These are phyloP conservation scores for Fusarium kyushuense DNA, from an alignment of 2,329 filamentous ascomycete genomes.

Conservation along the genomic window DNA sequence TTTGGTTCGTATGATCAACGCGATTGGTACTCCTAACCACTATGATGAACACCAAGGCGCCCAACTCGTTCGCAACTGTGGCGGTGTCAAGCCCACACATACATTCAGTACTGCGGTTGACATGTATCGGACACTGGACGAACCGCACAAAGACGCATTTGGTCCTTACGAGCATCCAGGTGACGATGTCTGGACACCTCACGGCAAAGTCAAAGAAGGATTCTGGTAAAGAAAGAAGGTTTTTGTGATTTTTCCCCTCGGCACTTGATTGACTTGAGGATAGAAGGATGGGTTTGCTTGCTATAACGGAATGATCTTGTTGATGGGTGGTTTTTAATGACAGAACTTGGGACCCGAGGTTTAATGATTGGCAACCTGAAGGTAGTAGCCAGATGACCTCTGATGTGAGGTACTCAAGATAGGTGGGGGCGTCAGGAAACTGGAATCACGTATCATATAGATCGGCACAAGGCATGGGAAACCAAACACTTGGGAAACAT, in stretches of 20 bases:
- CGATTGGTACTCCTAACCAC: conserved; percentile 11
- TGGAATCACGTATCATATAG: too few species aligned
- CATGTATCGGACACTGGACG: neutral
- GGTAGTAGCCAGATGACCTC: neutral
- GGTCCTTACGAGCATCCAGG: neutral
- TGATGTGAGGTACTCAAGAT: neutral
- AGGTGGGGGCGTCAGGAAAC: neutral
- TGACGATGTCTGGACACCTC: neutral
- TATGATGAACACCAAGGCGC: conserved; percentile 23
- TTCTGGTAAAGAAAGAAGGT: neutral
- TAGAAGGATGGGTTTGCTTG: neutral
- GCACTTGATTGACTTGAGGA: neutral
- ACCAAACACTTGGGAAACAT: too few species aligned
- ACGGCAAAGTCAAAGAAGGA: neutral
- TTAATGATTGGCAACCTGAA: neutral
- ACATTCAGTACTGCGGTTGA: neutral
- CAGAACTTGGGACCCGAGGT: neutral
- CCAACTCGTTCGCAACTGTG: neutral
- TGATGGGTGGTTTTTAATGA: neutral
- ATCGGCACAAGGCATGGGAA: too few species aligned
- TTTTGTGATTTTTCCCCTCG: neutral
- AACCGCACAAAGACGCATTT: neutral
- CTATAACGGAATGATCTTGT: neutral
- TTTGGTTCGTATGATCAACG: neutral
- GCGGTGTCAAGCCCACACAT: neutral